Evolutionary conservation across 129 eudicot genomes (phyloP).

Genomic region (Centella asiatica): DNA sequence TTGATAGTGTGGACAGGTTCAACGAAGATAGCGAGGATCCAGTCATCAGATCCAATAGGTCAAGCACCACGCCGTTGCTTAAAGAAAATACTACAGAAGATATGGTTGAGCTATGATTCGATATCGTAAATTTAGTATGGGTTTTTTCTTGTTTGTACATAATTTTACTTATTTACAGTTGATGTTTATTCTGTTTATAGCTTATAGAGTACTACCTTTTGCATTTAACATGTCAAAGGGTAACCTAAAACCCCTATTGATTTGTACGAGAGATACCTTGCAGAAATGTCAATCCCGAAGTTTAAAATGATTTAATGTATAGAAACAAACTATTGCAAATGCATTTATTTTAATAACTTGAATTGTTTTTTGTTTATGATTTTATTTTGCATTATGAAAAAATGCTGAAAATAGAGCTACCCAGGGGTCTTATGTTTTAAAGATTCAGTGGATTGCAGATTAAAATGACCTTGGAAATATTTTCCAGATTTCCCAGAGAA

Average conservation of each 20-base stretch:
- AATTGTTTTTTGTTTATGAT: no score
- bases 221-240: background rate
- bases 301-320: no score
- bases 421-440: no score
- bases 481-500: background rate
- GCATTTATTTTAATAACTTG: no score
- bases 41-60: background rate
- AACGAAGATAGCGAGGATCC: background rate
- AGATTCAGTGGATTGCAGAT: background rate
- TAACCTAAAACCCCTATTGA: no score
- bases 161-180: background rate
- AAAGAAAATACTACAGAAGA: background rate
- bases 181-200: background rate
- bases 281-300: no score
- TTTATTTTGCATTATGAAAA: background rate
- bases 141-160: background rate
- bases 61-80: slow-evolving; percentile 3
- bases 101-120: background rate
- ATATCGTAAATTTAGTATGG: background rate
- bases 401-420: background rate
- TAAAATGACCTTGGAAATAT: background rate
- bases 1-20: background rate
- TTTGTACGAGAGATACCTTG: no score
- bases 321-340: no score
- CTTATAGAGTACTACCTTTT: background rate